phyloP scores from a whole-genome alignment of 805 yeast genomes.

The Metschnikowia santaceciliae region DNA sequence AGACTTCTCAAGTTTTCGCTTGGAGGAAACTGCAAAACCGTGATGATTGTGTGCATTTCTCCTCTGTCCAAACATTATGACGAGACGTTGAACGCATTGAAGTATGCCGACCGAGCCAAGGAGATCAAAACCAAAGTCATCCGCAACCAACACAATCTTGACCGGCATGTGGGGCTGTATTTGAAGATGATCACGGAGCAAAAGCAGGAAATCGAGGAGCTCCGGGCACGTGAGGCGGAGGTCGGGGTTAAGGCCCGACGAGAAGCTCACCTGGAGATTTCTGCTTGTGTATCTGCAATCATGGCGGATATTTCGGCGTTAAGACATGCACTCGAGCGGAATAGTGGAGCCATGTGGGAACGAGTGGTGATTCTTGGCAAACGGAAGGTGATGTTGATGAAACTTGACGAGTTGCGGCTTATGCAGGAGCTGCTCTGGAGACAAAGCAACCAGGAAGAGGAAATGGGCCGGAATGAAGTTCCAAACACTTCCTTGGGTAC shows the following conservation, averaged over 20 bases:
- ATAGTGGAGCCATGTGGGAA: slow-evolving; percentile 42
- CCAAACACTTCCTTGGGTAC: background rate
- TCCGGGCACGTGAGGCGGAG: slow-evolving; percentile 51
- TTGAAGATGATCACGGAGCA: slow-evolving; percentile 81
- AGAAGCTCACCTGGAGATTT: slow-evolving; percentile 28
- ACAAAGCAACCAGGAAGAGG: no score
- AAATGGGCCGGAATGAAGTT: no score
- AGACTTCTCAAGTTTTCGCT: slow-evolving; percentile 81
- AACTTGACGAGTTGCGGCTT: slow-evolving; percentile 9
- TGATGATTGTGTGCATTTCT: slow-evolving; percentile 92
- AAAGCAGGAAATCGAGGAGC: slow-evolving; percentile 64
- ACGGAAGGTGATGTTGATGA: slow-evolving; percentile 31
- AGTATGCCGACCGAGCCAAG: slow-evolving; percentile 89
- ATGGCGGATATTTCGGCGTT: slow-evolving; percentile 42
- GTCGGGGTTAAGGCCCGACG: slow-evolving; percentile 37
- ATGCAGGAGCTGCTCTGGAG: background rate
- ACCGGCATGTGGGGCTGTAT: slow-evolving; percentile 81
- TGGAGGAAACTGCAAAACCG: slow-evolving; percentile 93
- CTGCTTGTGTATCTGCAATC: slow-evolving; percentile 36
- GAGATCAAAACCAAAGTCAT: slow-evolving; percentile 79
- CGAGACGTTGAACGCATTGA: slow-evolving; percentile 85
- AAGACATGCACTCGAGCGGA: slow-evolving; percentile 37
- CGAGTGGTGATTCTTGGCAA: slow-evolving; percentile 44
- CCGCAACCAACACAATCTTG: slow-evolving; percentile 70
- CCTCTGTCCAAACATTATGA: slow-evolving; percentile 87